A percentile compares a stretch with the other conserved stretches of the same genome.
phyloP scores from a whole-genome alignment of 805 yeast species.

The Wickerhamomyces mucosus region DNA sequence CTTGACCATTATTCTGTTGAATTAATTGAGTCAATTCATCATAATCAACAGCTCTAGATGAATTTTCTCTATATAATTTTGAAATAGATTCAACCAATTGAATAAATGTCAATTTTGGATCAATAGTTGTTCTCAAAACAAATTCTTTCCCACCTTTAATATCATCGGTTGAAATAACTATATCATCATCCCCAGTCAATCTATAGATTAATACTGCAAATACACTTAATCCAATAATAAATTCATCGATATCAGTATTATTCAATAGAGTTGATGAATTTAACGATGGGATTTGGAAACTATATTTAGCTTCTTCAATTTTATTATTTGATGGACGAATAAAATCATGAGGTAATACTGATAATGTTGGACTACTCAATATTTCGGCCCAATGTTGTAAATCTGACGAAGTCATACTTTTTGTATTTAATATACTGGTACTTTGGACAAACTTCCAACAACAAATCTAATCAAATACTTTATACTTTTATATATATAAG shows the following conservation, averaged over 20 bases:
- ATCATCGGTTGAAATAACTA: constrained; percentile 69
- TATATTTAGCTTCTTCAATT: constrained; percentile 50
- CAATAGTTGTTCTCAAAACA: constrained; percentile 53
- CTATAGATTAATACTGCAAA: constrained; percentile 67
- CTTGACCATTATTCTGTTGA: constrained; percentile 38
- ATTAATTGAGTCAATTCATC: constrained; percentile 46
- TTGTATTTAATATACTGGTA: too few species aligned
- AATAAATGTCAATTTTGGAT: constrained; percentile 43
- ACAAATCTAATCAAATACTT: too few species aligned
- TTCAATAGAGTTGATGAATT: constrained; percentile 11
- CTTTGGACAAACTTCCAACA: too few species aligned
- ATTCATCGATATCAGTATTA: constrained; percentile 24
- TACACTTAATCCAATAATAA: constrained; percentile 49
- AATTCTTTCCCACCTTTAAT: constrained; percentile 32
- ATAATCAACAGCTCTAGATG: constrained; percentile 32
- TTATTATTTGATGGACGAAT: constrained; percentile 65
- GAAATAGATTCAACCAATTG: constrained; percentile 40
- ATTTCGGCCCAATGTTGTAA: constrained; percentile 52
- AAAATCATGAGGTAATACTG: constrained; percentile 83
- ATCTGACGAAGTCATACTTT: too few species aligned
- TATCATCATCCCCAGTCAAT: constrained; percentile 90
- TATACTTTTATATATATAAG: too few species aligned
- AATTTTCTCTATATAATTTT: constrained; percentile 28
- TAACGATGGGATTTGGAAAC: constrained; percentile 24
- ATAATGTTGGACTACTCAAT: constrained; percentile 73